Percentiles rank a stretch among this genome's conserved stretches.
Evolutionary conservation across 2,329 filamentous ascomycete genomes (phyloP).

Genomic region (Aphanoascus verrucosus): DNA sequence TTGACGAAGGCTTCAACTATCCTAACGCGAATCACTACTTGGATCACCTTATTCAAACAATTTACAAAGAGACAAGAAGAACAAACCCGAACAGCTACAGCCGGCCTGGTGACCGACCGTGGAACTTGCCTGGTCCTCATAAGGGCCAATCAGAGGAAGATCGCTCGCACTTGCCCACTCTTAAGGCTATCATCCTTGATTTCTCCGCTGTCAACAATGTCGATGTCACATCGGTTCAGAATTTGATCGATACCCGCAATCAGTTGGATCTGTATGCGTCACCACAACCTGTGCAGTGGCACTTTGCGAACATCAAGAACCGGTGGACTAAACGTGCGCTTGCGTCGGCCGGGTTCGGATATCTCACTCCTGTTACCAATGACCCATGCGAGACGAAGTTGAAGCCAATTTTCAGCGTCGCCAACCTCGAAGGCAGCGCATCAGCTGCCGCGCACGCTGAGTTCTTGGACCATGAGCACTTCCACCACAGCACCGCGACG

Average conservation of each 20-base stretch:
- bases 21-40: slow-evolving; percentile 85
- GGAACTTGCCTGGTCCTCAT: slow-evolving; percentile 82
- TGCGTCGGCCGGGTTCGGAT: slow-evolving; percentile 77
- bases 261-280: slow-evolving; percentile 77
- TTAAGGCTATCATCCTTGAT: slow-evolving; percentile 87
- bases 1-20: slow-evolving; percentile 91
- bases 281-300: slow-evolving; percentile 82
- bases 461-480: slow-evolving; percentile 48
- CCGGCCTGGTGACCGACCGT: slow-evolving; percentile 67
- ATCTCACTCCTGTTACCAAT: slow-evolving; percentile 51
- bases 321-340: slow-evolving; percentile 90
- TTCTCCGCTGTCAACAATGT: slow-evolving; percentile 90
- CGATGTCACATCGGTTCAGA: slow-evolving; percentile 84
- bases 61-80: slow-evolving; percentile 62
- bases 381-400: slow-evolving; percentile 47
- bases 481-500: slow-evolving; percentile 13
- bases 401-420: slow-evolving; percentile 93
- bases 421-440: slow-evolving; percentile 63
- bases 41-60: slow-evolving; percentile 60
- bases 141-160: slow-evolving; percentile 43
- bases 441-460: slow-evolving; percentile 62
- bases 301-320: slow-evolving; percentile 88
- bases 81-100: slow-evolving; percentile 59
- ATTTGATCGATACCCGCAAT: slow-evolving; percentile 86
- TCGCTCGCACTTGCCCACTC: slow-evolving; percentile 48